A percentile compares a stretch with the other conserved stretches of the same genome.
Evolutionary conservation across 1,284 basidiomycete genomes (phyloP).

Genomic region (Exobasidium rhododendri): DNA sequence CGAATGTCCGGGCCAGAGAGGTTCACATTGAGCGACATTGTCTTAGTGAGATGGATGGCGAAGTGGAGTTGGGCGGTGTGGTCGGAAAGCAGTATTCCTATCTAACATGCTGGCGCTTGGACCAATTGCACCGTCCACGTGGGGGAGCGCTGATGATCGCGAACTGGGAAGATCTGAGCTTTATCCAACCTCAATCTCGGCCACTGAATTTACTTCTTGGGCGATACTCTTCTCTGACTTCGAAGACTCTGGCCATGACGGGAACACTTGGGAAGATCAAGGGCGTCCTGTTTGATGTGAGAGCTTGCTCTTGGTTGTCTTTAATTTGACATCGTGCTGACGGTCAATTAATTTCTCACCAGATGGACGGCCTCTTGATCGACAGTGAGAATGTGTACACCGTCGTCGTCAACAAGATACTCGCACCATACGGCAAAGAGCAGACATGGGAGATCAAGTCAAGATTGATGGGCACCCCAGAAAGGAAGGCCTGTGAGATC

Average conservation of each 20-base stretch:
- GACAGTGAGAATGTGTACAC: conserved; percentile 54
- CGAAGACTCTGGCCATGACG: too few species aligned
- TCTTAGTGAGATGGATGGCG: neutral
- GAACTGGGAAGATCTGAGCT: too few species aligned
- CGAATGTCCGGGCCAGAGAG: conserved; percentile 68
- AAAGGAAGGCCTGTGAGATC: conserved; percentile 47
- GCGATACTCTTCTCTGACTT: too few species aligned
- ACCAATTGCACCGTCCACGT: too few species aligned
- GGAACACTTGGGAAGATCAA: conserved; percentile 23
- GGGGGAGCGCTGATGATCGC: too few species aligned
- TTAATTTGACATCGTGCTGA: neutral
- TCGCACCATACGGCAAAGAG: conserved; percentile 52
- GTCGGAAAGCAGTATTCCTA: too few species aligned
- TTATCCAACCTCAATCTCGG: too few species aligned
- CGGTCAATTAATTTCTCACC: neutral
- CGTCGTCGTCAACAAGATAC: conserved; percentile 51
- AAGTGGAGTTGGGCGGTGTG: too few species aligned
- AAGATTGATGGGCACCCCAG: conserved; percentile 53
- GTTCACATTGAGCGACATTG: conserved; percentile 60
- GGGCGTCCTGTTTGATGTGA: conserved; percentile 35
- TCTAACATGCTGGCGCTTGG: too few species aligned
- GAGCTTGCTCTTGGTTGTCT: neutral
- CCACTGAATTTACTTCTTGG: too few species aligned
- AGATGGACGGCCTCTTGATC: conserved; percentile 54
- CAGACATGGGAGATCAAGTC: conserved; percentile 55